These are phyloP conservation scores for Debaryomyces maramus DNA, from an alignment of 805 yeast species.

Conservation along the genomic window DNA sequence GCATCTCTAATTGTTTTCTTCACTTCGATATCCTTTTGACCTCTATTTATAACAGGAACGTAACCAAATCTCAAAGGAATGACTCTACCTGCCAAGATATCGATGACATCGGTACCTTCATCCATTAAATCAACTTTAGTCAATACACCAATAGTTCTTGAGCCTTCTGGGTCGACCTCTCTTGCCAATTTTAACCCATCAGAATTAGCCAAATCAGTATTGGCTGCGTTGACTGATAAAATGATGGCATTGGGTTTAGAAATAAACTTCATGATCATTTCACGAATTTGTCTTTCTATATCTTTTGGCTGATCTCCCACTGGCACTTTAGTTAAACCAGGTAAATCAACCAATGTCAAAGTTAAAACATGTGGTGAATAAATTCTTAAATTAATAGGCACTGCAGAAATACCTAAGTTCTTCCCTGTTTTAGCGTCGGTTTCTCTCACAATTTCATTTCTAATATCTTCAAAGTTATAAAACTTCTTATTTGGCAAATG, in stretches of 20 bases:
- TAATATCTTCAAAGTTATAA: conserved; percentile 83
- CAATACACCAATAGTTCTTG: conserved; percentile 93
- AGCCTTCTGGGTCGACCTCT: conserved; percentile 96
- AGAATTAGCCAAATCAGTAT: conserved; percentile 94
- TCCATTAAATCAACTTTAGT: conserved; percentile 98
- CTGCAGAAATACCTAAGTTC: conserved; percentile 84
- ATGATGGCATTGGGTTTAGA: conserved; percentile 95
- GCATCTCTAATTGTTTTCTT: conserved; percentile 89
- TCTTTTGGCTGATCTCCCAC: conserved; percentile 99
- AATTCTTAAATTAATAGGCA: conserved; percentile 89
- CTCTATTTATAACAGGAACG: conserved; percentile 95
- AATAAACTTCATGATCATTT: conserved; percentile 88
- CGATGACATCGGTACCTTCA: conserved; percentile 95
- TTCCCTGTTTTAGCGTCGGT: conserved; percentile 82
- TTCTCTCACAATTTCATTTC: conserved; percentile 88
- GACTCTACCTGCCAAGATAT: conserved; percentile 91
- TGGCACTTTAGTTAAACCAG: conserved; percentile 97
- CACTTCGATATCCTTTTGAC: conserved; percentile 91
- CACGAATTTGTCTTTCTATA: conserved; percentile 91
- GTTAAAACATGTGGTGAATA: conserved; percentile 93
- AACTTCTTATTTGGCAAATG: conserved; percentile 88
- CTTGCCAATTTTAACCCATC: conserved; percentile 96
- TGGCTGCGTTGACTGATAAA: conserved; percentile 92
- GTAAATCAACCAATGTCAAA: conserved; percentile 91
- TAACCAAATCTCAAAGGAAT: conserved; percentile 94